Conservation (phyloP, 2,329 filamentous ascomycete species). For the Didymella segeticola region DNA sequence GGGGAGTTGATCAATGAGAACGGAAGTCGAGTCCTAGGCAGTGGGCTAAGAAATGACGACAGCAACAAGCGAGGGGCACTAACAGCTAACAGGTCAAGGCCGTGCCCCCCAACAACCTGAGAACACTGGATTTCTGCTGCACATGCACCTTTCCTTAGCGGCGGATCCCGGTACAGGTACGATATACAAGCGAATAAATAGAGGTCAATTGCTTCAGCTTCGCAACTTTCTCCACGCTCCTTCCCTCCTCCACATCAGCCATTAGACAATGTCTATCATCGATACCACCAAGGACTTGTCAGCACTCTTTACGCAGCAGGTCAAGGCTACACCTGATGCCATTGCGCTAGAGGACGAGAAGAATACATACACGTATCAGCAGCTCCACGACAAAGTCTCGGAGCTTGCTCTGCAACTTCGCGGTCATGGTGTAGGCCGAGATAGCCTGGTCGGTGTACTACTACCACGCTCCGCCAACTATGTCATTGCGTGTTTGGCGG, state of each 20-base stretch:
- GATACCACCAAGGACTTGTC: conserved; percentile 76
- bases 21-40: conserved; percentile 17
- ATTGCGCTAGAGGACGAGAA: conserved; percentile 75
- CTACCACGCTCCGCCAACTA: conserved; percentile 79
- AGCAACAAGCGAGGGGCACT: conserved; percentile 19
- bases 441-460: conserved; percentile 76
- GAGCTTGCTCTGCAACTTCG: conserved; percentile 70
- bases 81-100: conserved; percentile 15
- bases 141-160: conserved; percentile 24
- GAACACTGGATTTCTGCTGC: conserved; percentile 22
- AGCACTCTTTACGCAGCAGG: conserved; percentile 74
- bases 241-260: conserved; percentile 6
- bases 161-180: conserved; percentile 23
- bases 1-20: conserved; percentile 29
- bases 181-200: conserved; percentile 27
- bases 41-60: conserved; percentile 19
- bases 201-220: conserved; percentile 22
- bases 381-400: conserved; percentile 72
- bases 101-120: conserved; percentile 14
- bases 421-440: conserved; percentile 71
- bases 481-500: conserved; percentile 78
- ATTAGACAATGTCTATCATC: conserved; percentile 65
- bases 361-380: conserved; percentile 71
- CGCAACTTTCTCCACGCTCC: conserved; percentile 3
- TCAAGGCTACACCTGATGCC: conserved; percentile 70